A percentile compares a stretch with the other conserved stretches of the same genome.
phyloP scores from a whole-genome alignment of 768 basidiomycete genomes.

The Auricularia heimuer region DNA sequence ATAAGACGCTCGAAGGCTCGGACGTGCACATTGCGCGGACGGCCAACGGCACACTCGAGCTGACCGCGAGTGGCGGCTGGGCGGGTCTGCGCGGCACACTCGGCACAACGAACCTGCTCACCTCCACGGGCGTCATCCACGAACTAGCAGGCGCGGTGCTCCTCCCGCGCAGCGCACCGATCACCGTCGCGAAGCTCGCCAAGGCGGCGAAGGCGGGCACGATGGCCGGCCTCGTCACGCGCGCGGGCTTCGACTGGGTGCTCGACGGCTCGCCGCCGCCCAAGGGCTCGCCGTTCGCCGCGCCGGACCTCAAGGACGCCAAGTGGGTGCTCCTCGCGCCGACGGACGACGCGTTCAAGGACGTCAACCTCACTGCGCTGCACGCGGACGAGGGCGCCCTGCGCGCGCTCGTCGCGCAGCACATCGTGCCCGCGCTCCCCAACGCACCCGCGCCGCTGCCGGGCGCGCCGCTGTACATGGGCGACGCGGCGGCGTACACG shows the following conservation, averaged over 20 bases:
- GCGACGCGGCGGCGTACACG: constrained; percentile 60
- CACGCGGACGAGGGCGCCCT: constrained; percentile 47
- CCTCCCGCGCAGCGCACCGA: constrained; percentile 76
- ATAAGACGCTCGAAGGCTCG: constrained; percentile 76
- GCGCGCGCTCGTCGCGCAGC: constrained; percentile 59
- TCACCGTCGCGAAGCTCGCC: constrained; percentile 84
- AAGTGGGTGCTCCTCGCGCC: constrained; percentile 91
- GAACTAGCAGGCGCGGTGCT: constrained; percentile 67
- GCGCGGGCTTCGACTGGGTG: constrained; percentile 85
- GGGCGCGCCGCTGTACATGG: constrained; percentile 49
- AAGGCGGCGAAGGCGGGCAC: constrained; percentile 82
- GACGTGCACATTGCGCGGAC: constrained; percentile 60
- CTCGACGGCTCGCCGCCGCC: constrained; percentile 77
- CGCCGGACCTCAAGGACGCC: constrained; percentile 33
- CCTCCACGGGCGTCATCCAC: constrained; percentile 85
- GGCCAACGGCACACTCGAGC: constrained; percentile 32
- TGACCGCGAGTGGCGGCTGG: constrained; percentile 73
- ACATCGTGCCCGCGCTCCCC: constrained; percentile 48
- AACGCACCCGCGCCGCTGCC: constrained; percentile 13
- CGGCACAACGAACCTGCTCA: constrained; percentile 62
- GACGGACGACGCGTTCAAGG: constrained; percentile 84
- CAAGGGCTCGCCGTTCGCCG: constrained; percentile 56
- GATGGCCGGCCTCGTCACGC: constrained; percentile 74
- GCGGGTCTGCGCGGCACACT: constrained; percentile 48
- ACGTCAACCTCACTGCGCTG: constrained; percentile 67